These are phyloP conservation scores for Fusarium kyushuense DNA, from an alignment of 2,329 filamentous ascomycete species.

Conservation along the genomic window DNA sequence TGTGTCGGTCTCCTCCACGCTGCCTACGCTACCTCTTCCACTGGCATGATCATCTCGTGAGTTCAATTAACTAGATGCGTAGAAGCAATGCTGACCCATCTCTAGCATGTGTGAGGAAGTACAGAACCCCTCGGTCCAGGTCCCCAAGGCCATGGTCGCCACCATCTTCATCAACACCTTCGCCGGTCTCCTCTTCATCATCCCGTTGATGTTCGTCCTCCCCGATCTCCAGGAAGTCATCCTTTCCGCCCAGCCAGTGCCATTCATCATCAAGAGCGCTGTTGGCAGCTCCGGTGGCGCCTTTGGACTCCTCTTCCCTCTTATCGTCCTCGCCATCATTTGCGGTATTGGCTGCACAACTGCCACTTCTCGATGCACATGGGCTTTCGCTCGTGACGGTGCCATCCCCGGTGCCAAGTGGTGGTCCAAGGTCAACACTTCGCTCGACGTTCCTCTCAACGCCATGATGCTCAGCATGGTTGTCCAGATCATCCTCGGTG, in stretches of 20 bases:
- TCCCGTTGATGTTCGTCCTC: slow-evolving; percentile 77
- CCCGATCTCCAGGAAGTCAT: slow-evolving; percentile 70
- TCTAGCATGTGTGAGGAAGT: slow-evolving; percentile 80
- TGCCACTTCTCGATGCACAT: slow-evolving; percentile 74
- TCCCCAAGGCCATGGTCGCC: slow-evolving; percentile 78
- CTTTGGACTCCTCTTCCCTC: slow-evolving; percentile 71
- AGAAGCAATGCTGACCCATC: slow-evolving; percentile 15
- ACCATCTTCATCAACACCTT: slow-evolving; percentile 76
- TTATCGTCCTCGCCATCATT: slow-evolving; percentile 74
- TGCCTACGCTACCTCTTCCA: slow-evolving; percentile 79
- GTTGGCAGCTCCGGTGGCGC: slow-evolving; percentile 71
- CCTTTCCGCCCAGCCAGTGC: slow-evolving; percentile 70
- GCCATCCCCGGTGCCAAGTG: slow-evolving; percentile 72
- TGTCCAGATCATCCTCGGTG: slow-evolving; percentile 71
- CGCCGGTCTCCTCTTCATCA: slow-evolving; percentile 74
- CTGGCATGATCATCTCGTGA: slow-evolving; percentile 83
- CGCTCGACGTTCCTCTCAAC: slow-evolving; percentile 74
- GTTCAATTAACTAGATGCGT: slow-evolving; percentile 47
- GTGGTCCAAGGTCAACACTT: slow-evolving; percentile 72
- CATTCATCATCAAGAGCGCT: slow-evolving; percentile 72
- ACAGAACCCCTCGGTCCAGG: slow-evolving; percentile 72
- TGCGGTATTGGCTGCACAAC: slow-evolving; percentile 79
- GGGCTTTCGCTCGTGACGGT: slow-evolving; percentile 78
- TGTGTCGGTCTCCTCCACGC: slow-evolving; percentile 78
- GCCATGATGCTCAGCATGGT: slow-evolving; percentile 79